phyloP scores from a whole-genome alignment of 2,329 filamentous ascomycete species.

The Plectosphaerella plurivora region DNA sequence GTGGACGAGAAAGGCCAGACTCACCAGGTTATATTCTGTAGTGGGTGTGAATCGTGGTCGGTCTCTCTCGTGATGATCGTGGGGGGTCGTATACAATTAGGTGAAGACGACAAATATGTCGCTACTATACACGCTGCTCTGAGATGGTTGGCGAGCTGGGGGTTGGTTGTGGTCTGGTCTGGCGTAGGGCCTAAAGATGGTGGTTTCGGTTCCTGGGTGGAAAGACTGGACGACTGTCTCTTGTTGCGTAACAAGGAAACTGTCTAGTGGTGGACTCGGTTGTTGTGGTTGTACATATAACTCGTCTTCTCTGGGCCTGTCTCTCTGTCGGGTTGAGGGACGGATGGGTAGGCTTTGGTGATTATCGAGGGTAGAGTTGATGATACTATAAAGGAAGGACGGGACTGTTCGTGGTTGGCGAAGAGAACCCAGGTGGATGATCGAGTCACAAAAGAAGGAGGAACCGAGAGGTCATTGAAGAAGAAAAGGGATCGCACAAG shows the following conservation, averaged over 20 bases:
- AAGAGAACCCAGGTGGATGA: constrained; percentile 35
- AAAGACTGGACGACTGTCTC: constrained; percentile 43
- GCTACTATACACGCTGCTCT: constrained; percentile 18
- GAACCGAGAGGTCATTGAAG: constrained; percentile 43
- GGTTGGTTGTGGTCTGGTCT: constrained; percentile 1
- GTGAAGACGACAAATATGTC: not conserved
- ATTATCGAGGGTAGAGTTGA: constrained; percentile 6
- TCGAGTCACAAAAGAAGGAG: constrained; percentile 44
- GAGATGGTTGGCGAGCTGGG: constrained; percentile 10
- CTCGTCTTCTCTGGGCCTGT: not conserved
- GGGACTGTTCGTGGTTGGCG: constrained; percentile 23
- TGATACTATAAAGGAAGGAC: constrained; percentile 37
- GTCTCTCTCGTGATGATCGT: not conserved
- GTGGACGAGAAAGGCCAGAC: constrained; percentile 12
- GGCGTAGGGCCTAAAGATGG: constrained; percentile 27
- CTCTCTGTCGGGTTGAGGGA: not conserved
- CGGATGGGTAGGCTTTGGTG: constrained; percentile 6
- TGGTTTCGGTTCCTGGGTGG: constrained; percentile 21
- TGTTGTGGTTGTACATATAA: constrained; percentile 16
- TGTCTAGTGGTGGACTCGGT: constrained; percentile 16
- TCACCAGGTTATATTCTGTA: constrained; percentile 21
- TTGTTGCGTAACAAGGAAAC: constrained; percentile 13
- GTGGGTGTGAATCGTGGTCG: constrained; percentile 2
- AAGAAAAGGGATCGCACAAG: constrained; percentile 36
- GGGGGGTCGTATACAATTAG: constrained; percentile 10